Base-by-base conservation (phyloP, 1,139 yeast species). In the Lodderomyces jiufengensis region DNA sequence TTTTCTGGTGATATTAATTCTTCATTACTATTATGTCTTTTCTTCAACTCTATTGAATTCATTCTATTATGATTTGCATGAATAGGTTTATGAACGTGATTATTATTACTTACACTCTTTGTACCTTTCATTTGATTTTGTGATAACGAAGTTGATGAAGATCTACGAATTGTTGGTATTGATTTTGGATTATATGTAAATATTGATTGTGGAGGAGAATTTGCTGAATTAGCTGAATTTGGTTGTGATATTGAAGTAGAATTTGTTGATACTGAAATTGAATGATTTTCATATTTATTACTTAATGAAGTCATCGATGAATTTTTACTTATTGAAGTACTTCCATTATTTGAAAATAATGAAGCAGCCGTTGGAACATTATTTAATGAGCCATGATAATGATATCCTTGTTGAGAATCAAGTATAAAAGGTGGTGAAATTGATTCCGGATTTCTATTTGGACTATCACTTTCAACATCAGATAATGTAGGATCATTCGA, bases 21-120 rank as follows among this genome's bases (percentile, higher is more conserved):
- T 27, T 24, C 25, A n/a, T 7, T 8, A 21, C 27, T 32, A 24
- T 18, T 31, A 14, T 20, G 14, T 29, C 32, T 23, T 21, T 23
- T 33, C 14, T 25, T 33, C 3, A 24, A 3, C 6, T 38, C 41
- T 20, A 35, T 21, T 6, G 41, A 38, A 3, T 32, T 21, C 9
- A 32, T 34, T 24, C 38, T 29, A n/a, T 27, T 25, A 36, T 44
- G 47, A 27, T 7, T 18, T 18, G 7, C 7, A 18, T 41, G 42
- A 26, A 48, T 48, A 6, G 66, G 63, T 45, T 65, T 65, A 36
- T 54, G 61, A 20, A 65, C 50, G 45, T 62, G 65, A 2, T 66
- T 66, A 22, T 15, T n/a, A 14, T 15, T 24, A 21, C 11, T 32
- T 11, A 47, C 42, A 31, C 43, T 49, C 39, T 57, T 62, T 32